Percentiles rank a stretch among this genome's conserved stretches.
These are phyloP conservation scores for Dryas drummondii DNA, from an alignment of 306 rosid genomes.

Conservation along the genomic window DNA sequence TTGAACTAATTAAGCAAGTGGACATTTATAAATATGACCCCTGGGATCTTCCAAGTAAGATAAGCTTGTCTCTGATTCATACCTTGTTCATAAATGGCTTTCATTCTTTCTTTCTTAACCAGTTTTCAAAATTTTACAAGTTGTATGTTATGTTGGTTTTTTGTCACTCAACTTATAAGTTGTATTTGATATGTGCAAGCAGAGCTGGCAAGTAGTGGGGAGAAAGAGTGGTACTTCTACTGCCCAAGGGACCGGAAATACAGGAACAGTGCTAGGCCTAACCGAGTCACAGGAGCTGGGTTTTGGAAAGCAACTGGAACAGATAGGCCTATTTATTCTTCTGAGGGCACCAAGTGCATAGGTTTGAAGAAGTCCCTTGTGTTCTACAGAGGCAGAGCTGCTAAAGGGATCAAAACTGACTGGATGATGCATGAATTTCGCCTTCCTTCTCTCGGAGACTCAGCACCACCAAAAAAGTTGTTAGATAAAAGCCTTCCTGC, in stretches of 20 bases:
- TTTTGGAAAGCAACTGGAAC: constrained; percentile 95
- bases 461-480: constrained; percentile 40
- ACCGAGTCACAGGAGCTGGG: constrained; percentile 73
- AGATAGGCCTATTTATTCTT: constrained; percentile 69
- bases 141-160: too few species aligned
- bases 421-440: constrained; percentile 98
- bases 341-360: constrained; percentile 59
- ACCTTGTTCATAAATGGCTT: neutral
- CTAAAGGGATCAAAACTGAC: constrained; percentile 74
- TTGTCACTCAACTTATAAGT: neutral
- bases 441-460: constrained; percentile 44
- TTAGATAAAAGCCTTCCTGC: constrained; percentile 52
- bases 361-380: constrained; percentile 88
- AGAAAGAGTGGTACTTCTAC: constrained; percentile 84
- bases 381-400: constrained; percentile 78
- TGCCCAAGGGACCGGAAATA: constrained; percentile 79
- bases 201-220: constrained; percentile 66
- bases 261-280: constrained; percentile 71
- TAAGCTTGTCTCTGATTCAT: neutral
- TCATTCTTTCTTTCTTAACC: neutral
- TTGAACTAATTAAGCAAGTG: constrained; percentile 75
- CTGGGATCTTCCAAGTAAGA: constrained; percentile 93
- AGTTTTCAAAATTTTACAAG: neutral
- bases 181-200: constrained; percentile 17
- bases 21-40: constrained; percentile 80